These are phyloP conservation scores for Eragrostis nindensis DNA, from an alignment of 176 grass and related monocot species.

Conservation along the genomic window DNA sequence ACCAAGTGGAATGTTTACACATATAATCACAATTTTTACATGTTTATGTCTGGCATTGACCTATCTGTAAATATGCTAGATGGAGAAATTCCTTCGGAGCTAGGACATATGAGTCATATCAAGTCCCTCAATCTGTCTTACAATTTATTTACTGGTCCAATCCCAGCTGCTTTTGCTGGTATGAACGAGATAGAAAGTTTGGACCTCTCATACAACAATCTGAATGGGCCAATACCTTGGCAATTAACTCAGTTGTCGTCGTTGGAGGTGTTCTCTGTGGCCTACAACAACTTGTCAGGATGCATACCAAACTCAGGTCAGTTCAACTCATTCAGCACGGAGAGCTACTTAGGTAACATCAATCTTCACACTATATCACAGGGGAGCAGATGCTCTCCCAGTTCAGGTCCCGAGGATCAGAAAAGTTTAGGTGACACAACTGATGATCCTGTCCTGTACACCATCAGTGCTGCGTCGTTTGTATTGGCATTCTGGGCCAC, in stretches of 20 bases:
- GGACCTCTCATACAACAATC: slow-evolving; percentile 42
- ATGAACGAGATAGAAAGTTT: slow-evolving; percentile 41
- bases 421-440: too few species aligned
- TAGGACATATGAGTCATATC: slow-evolving; percentile 35
- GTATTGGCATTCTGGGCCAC: neutral
- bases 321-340: neutral
- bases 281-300: slow-evolving; percentile 17
- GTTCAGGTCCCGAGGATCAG: neutral
- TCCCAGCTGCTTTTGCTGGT: slow-evolving; percentile 34
- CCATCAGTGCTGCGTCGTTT: slow-evolving; percentile 3
- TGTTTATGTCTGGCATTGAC: slow-evolving; percentile 27
- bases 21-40: neutral
- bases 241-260: neutral
- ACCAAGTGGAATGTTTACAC: slow-evolving; percentile 22
- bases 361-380: neutral
- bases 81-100: slow-evolving; percentile 35
- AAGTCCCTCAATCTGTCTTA: slow-evolving; percentile 37
- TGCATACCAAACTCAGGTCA: slow-evolving; percentile 13
- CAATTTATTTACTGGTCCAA: slow-evolving; percentile 33
- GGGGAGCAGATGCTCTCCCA: neutral
- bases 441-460: neutral
- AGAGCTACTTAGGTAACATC: neutral
- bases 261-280: neutral
- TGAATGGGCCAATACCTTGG: slow-evolving; percentile 6
- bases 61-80: slow-evolving; percentile 29